Conservation (phyloP, 176 grass and related monocot genomes). For the Olyra latifolia region DNA sequence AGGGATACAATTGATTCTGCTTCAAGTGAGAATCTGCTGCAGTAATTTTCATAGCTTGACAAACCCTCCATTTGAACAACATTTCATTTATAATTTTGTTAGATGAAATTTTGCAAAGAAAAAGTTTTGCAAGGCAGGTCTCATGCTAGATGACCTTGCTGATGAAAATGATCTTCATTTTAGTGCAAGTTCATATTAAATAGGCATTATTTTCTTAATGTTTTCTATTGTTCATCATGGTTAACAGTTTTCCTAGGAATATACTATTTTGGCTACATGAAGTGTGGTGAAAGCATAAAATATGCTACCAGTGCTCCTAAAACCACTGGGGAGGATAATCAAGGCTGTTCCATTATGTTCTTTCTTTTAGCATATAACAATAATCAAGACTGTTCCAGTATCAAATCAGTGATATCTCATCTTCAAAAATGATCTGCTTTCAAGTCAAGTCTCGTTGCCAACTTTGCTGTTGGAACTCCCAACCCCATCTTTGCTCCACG, state of each 20-base stretch:
- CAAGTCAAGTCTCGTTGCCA: neutral
- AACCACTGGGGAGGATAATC: neutral
- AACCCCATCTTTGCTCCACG: neutral
- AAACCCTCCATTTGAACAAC: neutral
- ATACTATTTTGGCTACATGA: constrained; percentile 8
- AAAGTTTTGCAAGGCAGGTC: neutral
- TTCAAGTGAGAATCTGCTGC: constrained; percentile 14
- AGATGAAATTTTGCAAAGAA: neutral
- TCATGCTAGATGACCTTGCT: constrained; percentile 14
- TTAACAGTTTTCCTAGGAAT: neutral
- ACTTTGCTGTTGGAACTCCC: neutral
- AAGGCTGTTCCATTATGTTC: neutral
- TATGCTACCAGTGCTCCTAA: neutral
- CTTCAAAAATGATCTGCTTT: neutral
- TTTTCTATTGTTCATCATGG: neutral
- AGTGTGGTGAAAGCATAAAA: neutral
- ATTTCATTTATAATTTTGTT: neutral
- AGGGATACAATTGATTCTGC: neutral
- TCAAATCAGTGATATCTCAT: neutral
- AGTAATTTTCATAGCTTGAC: constrained; percentile 5
- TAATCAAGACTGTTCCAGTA: neutral
- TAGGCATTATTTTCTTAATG: neutral
- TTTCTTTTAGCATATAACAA: neutral
- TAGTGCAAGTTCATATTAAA: neutral
- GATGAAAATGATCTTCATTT: constrained; percentile 5